Percentiles rank a stretch among this genome's conserved stretches.
Conservation (phyloP, 208 protist genomes). For the Spongospora subterranea region DNA sequence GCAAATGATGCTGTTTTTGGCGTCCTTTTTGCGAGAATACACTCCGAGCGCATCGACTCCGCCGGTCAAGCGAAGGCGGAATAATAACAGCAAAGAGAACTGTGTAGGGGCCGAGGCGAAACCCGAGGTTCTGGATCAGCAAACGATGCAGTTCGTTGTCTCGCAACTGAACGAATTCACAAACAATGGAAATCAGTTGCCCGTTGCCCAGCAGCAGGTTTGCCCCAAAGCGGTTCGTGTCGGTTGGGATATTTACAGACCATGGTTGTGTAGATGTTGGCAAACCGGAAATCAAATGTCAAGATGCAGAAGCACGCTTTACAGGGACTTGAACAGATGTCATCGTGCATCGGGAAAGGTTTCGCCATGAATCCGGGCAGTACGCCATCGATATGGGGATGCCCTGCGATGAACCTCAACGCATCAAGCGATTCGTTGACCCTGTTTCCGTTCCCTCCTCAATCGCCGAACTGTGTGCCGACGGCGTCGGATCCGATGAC, state of each 20-base stretch:
- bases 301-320: slow-evolving; percentile 33
- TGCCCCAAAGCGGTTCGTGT: neutral
- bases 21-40: slow-evolving; percentile 12
- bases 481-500: neutral
- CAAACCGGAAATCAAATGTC: neutral
- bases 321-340: slow-evolving; percentile 27
- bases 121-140: neutral
- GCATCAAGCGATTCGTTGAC: slow-evolving; percentile 43
- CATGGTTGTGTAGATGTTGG: neutral
- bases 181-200: slow-evolving; percentile 9
- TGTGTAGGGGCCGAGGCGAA: neutral
- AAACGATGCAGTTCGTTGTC: slow-evolving; percentile 39
- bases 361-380: neutral
- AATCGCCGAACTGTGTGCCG: neutral
- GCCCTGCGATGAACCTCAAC: slow-evolving; percentile 17
- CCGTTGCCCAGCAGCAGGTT: neutral
- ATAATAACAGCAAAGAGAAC: neutral
- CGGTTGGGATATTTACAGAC: neutral
- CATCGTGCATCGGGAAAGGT: neutral
- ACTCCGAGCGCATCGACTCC: neutral
- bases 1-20: slow-evolving; percentile 55
- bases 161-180: slow-evolving; percentile 48
- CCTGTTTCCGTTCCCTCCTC: neutral
- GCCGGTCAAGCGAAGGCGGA: neutral
- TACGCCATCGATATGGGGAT: neutral